Percentiles rank a stretch among this genome's conserved stretches.
phyloP scores from a whole-genome alignment of 345 rosid genomes.

The Mangifera indica region DNA sequence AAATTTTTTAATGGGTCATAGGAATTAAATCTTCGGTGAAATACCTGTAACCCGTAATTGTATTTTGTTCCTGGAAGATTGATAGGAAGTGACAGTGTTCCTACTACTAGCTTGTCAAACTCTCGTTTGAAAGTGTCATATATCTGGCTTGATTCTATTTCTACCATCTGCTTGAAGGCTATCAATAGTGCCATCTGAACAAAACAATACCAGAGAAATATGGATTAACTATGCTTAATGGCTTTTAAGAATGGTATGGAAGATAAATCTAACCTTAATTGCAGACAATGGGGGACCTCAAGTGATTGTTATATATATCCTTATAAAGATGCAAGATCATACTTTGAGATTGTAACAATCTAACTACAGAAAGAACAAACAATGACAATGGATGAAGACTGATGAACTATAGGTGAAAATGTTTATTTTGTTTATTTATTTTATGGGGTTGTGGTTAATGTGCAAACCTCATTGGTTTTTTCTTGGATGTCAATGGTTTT shows the following conservation, averaged over 20 bases:
- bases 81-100: conserved; percentile 77
- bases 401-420: conserved; percentile 4
- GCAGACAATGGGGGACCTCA: background rate
- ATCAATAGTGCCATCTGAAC: conserved; percentile 68
- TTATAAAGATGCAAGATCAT: background rate
- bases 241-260: background rate
- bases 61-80: conserved; percentile 79
- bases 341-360: conserved; percentile 3
- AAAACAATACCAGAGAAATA: background rate
- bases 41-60: conserved; percentile 64
- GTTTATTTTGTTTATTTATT: background rate
- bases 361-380: conserved; percentile 7
- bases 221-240: too few species aligned
- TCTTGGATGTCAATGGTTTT: conserved; percentile 65
- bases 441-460: background rate
- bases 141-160: conserved; percentile 36
- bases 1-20: background rate
- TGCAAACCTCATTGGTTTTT: conserved; percentile 68
- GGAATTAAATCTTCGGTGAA: background rate
- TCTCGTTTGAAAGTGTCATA: conserved; percentile 47
- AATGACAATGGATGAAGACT: conserved; percentile 7
- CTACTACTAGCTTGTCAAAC: conserved; percentile 68
- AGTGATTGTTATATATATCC: background rate
- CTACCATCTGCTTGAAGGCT: conserved; percentile 55
- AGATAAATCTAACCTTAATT: conserved; percentile 4